A percentile compares a stretch with the other conserved stretches of the same genome.
phyloP scores from a whole-genome alignment of 345 rosid genomes.

The Eucalyptus sp. region DNA sequence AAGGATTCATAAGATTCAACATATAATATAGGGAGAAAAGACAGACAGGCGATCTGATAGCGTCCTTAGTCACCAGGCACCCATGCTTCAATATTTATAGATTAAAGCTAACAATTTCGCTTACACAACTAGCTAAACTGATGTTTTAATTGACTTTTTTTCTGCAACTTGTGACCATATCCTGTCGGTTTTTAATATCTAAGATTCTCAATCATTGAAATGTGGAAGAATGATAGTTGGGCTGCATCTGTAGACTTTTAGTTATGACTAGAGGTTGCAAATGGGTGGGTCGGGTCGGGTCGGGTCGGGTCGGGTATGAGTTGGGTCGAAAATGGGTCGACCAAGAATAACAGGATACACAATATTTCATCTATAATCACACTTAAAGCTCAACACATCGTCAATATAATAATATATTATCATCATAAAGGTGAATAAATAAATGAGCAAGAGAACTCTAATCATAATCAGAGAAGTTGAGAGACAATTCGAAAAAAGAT shows the following conservation, averaged over 20 bases:
- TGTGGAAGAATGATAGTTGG: not conserved
- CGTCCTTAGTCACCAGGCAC: not conserved
- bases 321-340: no score
- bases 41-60: not conserved
- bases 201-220: not conserved
- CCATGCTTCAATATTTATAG: not conserved
- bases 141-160: not conserved
- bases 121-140: not conserved
- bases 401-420: no score
- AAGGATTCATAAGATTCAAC: not conserved
- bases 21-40: no score
- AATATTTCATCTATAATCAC: no score
- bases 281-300: no score
- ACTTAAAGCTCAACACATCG: not conserved
- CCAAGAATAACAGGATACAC: accelerated
- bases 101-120: no score
- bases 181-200: no score
- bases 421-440: not conserved
- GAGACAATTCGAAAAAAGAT: not conserved
- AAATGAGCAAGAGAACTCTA: no score
- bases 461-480: not conserved
- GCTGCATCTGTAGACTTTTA: not conserved
- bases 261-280: no score
- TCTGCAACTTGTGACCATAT: not conserved
- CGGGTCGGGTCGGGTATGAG: no score